Conservation (phyloP, 805 yeast species). For the Cyberlindnera mrakii region DNA sequence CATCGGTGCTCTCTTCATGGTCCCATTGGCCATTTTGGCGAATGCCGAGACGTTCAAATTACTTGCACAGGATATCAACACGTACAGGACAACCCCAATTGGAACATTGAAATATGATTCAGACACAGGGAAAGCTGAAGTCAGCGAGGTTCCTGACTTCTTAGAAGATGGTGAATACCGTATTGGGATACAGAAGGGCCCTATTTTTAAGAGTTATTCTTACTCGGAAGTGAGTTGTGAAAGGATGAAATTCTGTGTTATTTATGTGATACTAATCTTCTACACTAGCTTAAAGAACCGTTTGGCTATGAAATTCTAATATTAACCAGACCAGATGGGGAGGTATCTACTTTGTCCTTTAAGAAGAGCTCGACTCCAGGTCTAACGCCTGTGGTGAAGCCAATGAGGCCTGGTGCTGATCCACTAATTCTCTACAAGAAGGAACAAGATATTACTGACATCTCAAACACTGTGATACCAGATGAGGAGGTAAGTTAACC, state of each 20-base stretch:
- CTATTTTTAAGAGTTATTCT: slow-evolving; percentile 12
- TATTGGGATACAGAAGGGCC: slow-evolving; percentile 17
- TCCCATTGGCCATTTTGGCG: neutral
- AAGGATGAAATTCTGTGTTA: neutral
- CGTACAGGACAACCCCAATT: slow-evolving; percentile 1
- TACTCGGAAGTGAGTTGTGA: slow-evolving; percentile 10
- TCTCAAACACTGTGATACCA: too few species aligned
- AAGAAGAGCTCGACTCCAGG: slow-evolving; percentile 8
- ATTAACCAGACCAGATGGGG: slow-evolving; percentile 16
- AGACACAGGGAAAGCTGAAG: slow-evolving; percentile 1
- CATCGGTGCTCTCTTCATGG: neutral
- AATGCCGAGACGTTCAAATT: slow-evolving; percentile 1
- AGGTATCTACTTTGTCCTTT: slow-evolving; percentile 12
- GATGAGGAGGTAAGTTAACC: too few species aligned
- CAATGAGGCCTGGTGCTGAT: slow-evolving; percentile 9
- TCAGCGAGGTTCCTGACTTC: slow-evolving; percentile 1
- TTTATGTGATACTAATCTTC: neutral
- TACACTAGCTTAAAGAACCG: slow-evolving; percentile 8
- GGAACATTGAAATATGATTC: slow-evolving; percentile 5
- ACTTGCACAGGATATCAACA: slow-evolving; percentile 7
- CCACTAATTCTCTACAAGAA: slow-evolving; percentile 4
- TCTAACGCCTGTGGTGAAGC: slow-evolving; percentile 8
- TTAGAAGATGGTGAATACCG: slow-evolving; percentile 15
- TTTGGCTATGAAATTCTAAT: slow-evolving; percentile 13
- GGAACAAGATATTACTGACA: neutral